Base-by-base conservation (phyloP, 495 filamentous ascomycete species). In the Friedmanniomyces simplex region DNA sequence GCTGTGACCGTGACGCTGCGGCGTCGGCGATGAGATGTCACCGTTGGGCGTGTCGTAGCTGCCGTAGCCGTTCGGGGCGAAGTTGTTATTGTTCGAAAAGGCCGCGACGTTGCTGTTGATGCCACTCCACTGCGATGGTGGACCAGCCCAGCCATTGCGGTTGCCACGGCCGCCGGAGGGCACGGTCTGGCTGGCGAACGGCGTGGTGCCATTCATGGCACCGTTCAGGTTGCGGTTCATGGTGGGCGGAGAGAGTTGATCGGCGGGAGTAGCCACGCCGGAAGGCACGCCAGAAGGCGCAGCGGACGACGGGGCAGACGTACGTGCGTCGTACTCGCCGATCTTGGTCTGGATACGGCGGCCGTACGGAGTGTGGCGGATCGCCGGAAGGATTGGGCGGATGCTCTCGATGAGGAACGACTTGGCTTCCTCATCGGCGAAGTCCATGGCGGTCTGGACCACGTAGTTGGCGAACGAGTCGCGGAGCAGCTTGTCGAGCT, bases 391-490 rank as follows among this genome's bases (percentile, higher is more conserved):
- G 55, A 88, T 78, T 0, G 91, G 91, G 24, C 89, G 88, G 59
- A 98, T 86, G 30, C 76, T 77, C 36, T 96, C 88, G 37, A 94
- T 80, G 21, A 98, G 78, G 25, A 78, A 77, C 55, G 74, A 73
- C 70, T 89, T 88, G 60, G 81, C 84, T 10, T 80, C 76, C 0
- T 77, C 69, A 49, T 90, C 87, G 8, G 87, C 81, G 63, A 88
- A 89, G 59, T 96, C 91, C 61, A 96, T 77, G 26, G 93, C 93
- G 34, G 93, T 98, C 77, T 98, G 93, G 37, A 97, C 84, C 59
- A 98, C 93, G 67, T 98, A 98, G 71, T 98, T 98, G 61, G 87
- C 93, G 67, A 86, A 98, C 0, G 83, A 86, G 68, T 98, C 94
- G 26, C 88, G 86, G 34, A 97, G 77, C 61, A 96, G 81, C 60